These are phyloP conservation scores for Spongiforma sp. DNA, from an alignment of 1,284 basidiomycete species.

Conservation along the genomic window DNA sequence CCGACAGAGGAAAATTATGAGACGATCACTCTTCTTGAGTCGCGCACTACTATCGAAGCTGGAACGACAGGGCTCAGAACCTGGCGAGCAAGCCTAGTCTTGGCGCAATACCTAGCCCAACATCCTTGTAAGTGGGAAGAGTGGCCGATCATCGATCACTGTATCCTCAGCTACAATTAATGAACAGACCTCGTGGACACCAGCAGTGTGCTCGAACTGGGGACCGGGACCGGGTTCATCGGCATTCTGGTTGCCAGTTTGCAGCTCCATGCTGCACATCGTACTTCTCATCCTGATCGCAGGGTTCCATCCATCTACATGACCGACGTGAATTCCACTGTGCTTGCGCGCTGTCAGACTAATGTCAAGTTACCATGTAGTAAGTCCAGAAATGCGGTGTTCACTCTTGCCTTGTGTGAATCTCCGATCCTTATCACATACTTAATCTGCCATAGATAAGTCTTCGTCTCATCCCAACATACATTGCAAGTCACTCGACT, in stretches of 20 bases:
- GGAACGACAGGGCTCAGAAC: constrained; percentile 78
- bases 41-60: constrained; percentile 69
- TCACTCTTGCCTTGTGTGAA: background rate
- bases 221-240: constrained; percentile 75
- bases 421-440: background rate
- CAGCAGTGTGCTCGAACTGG: constrained; percentile 68
- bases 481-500: constrained; percentile 56
- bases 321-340: constrained; percentile 69
- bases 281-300: constrained; percentile 5
- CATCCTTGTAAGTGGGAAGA: constrained; percentile 50
- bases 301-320: constrained; percentile 48
- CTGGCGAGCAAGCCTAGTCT: constrained; percentile 73
- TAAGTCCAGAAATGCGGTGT: constrained; percentile 43
- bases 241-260: constrained; percentile 64
- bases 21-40: constrained; percentile 68
- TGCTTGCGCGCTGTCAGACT: constrained; percentile 60
- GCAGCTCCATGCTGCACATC: constrained; percentile 42
- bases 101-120: constrained; percentile 69
- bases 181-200: constrained; percentile 52
- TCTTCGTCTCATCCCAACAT: constrained; percentile 49
- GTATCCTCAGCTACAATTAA: constrained; percentile 1
- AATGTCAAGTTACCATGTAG: constrained; percentile 70
- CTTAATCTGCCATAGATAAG: constrained; percentile 44
- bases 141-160: background rate
- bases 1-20: constrained; percentile 29